These are phyloP conservation scores for Mycena crocata DNA, from an alignment of 768 basidiomycete genomes.

Conservation along the genomic window DNA sequence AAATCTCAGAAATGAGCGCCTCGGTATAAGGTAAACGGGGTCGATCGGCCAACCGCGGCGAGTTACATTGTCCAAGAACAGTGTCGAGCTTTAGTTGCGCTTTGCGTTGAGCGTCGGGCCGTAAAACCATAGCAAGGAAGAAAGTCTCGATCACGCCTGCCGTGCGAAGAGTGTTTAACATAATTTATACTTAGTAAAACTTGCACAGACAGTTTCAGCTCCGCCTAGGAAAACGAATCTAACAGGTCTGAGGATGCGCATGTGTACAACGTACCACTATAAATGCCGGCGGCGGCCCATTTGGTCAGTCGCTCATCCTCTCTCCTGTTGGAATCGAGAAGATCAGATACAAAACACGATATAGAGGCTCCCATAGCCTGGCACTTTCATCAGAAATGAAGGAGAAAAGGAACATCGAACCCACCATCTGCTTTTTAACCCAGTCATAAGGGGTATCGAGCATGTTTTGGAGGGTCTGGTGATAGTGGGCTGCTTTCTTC, in stretches of 20 bases:
- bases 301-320: conserved; percentile 27
- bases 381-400: neutral
- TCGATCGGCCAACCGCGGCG: conserved; percentile 39
- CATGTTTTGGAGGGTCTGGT: conserved; percentile 31
- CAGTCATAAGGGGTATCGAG: conserved; percentile 42
- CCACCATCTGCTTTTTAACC: conserved; percentile 52
- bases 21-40: conserved; percentile 35
- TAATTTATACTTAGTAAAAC: neutral
- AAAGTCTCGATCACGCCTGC: conserved; percentile 32
- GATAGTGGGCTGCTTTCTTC: conserved; percentile 28
- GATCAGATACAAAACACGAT: conserved; percentile 28
- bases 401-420: neutral
- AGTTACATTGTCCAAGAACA: conserved; percentile 35
- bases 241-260: neutral
- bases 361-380: conserved; percentile 31
- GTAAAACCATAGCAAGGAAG: conserved; percentile 39
- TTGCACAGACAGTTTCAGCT: conserved; percentile 24
- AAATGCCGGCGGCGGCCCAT: conserved; percentile 44
- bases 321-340: neutral
- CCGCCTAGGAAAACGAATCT: conserved; percentile 18
- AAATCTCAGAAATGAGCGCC: conserved; percentile 21
- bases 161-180: conserved; percentile 7
- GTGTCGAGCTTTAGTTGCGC: conserved; percentile 44
- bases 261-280: conserved; percentile 38
- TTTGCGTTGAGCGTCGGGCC: conserved; percentile 37